phyloP scores from a whole-genome alignment of 495 filamentous ascomycete genomes.

The Aspergillus conjunctus region DNA sequence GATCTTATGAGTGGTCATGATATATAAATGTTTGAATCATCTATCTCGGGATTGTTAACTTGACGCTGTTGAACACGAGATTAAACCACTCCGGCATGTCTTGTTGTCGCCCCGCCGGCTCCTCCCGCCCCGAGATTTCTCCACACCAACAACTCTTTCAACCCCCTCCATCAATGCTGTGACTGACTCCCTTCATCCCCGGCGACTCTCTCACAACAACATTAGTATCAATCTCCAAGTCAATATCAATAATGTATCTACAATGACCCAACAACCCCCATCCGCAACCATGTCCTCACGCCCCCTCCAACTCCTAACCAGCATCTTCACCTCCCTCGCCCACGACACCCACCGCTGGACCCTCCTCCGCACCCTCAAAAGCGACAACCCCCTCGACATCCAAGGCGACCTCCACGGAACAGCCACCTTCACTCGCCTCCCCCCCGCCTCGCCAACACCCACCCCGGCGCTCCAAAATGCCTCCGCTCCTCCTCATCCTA shows the following conservation, averaged over 20 bases:
- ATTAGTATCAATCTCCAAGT: too few species aligned
- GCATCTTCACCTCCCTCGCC: constrained; percentile 38
- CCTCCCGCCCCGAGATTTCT: neutral
- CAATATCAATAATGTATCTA: too few species aligned
- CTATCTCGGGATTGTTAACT: too few species aligned
- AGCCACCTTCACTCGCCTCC: constrained; percentile 42
- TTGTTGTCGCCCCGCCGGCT: neutral
- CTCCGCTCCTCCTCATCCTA: too few species aligned
- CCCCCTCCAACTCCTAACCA: constrained; percentile 15
- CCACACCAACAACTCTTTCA: neutral
- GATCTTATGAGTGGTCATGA: neutral
- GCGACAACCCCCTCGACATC: constrained; percentile 46
- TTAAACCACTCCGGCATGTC: too few species aligned
- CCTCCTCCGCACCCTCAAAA: constrained; percentile 45
- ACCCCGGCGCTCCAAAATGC: neutral
- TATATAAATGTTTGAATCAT: too few species aligned
- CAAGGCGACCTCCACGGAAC: constrained; percentile 44
- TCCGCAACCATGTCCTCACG: neutral
- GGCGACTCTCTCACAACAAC: too few species aligned
- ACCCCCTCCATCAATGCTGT: neutral
- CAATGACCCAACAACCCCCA: neutral
- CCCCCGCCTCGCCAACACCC: constrained; percentile 12
- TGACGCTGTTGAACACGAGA: neutral
- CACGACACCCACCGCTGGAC: constrained; percentile 36
- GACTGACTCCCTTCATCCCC: neutral